Evolutionary conservation across 257 asterid genomes (phyloP).

Genomic region (Fraxinus pennsylvanica): DNA sequence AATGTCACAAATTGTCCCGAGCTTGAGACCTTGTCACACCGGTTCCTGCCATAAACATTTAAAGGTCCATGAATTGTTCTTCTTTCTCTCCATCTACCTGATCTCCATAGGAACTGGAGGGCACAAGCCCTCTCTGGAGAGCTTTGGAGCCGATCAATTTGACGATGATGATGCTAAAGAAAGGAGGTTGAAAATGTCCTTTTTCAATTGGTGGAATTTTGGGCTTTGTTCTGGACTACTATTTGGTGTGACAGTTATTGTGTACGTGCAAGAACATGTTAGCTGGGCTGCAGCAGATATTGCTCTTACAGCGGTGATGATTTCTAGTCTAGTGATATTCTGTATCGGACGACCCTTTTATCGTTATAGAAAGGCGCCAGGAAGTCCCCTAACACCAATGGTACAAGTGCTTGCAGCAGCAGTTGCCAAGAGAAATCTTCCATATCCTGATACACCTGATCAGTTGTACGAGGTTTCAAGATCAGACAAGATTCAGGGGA

Average conservation of each 20-base stretch:
- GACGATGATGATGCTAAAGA: constrained; percentile 79
- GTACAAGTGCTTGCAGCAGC: constrained; percentile 70
- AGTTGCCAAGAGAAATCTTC: constrained; percentile 53
- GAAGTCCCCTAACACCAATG: constrained; percentile 82
- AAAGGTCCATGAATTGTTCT: constrained; percentile 50
- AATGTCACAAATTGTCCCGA: constrained; percentile 63
- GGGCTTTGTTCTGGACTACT: constrained; percentile 71
- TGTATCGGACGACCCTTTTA: constrained; percentile 61
- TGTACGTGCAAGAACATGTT: constrained; percentile 63
- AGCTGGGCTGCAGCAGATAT: constrained; percentile 80
- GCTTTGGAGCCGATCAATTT: constrained; percentile 97
- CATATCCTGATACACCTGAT: constrained; percentile 36
- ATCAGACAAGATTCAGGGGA: constrained; percentile 41
- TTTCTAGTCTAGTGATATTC: constrained; percentile 39
- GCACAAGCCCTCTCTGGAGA: constrained; percentile 84
- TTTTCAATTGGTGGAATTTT: constrained; percentile 92
- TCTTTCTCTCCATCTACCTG: constrained; percentile 75
- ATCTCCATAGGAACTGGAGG: constrained; percentile 87
- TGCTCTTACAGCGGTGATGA: constrained; percentile 62
- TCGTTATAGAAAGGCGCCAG: constrained; percentile 55
- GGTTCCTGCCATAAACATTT: constrained; percentile 28
- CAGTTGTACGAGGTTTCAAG: constrained; percentile 59
- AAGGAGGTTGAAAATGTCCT: constrained; percentile 68
- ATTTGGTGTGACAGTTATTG: constrained; percentile 65
- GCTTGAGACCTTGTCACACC: constrained; percentile 49